Base-by-base conservation (phyloP, 129 eudicot genomes). In the Flaveria linearis region DNA sequence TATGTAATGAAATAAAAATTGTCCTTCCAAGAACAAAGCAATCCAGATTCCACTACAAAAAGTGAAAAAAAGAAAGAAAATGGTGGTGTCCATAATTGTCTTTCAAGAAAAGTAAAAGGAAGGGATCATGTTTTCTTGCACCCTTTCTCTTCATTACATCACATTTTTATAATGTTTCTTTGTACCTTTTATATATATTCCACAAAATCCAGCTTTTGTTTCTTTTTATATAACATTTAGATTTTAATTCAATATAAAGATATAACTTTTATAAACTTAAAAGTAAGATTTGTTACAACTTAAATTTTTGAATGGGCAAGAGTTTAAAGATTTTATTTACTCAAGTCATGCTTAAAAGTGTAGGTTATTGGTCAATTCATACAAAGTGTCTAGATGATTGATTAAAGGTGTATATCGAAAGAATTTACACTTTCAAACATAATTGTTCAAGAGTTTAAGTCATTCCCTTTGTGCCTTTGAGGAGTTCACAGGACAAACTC, bases 81-180 rank as follows among this genome's bases (percentile, higher is more conserved):
- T 67, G 50, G 53, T 68, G 80, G 80, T 74, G 79, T 80, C 55
- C 74, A 76, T 76, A 67, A 76, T 76, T 80, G 84, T 80, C 84
- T 80, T 58, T 49, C 69, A 74, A 73, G 3, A 80, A 80, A 80
- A 74, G 83, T 65, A 67, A 73, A 80, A 73, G 80, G 63, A 45
- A 57, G 60, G 51, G 71, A 80, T 80, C 75, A 74, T 80, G 84
- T 80, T 80, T 80, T 36, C 55, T 30, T 66, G 74, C 76, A 74
- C 84, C 53, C 75, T 80, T 80, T 80, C 68, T 80, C 80, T 80
- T 80, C 84, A 80, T 80, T 80, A 74, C 84, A 80, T 80, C 50
- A 45, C 1, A 45, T 36, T 67, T 80, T 67, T 10, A 41, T 73
- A 74, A 74, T 67, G 65, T 57, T 74, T 56, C 28, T 42, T 41